Percentiles rank a stretch among this genome's conserved stretches.
phyloP scores from a whole-genome alignment of 1,139 yeast genomes.

The Lodderomyces pseudojiufengensis region DNA sequence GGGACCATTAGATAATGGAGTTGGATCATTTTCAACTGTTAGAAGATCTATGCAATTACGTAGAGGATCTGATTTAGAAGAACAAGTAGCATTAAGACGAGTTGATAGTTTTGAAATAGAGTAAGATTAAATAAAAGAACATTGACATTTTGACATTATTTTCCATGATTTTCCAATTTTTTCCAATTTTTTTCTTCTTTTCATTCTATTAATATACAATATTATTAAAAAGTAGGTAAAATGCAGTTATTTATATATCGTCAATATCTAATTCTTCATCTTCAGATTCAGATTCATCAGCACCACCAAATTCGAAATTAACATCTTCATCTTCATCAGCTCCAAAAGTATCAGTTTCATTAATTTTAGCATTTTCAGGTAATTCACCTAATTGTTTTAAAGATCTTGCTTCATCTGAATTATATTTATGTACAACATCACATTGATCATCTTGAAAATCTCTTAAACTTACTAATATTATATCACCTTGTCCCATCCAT shows the following conservation, averaged over 20 bases:
- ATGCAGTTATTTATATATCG: slow-evolving; percentile 50
- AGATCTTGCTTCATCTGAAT: slow-evolving; percentile 97
- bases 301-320: slow-evolving; percentile 97
- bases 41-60: slow-evolving; percentile 65
- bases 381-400: slow-evolving; percentile 94
- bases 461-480: slow-evolving; percentile 90
- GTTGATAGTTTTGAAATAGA: slow-evolving; percentile 59
- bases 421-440: slow-evolving; percentile 95
- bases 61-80: slow-evolving; percentile 50
- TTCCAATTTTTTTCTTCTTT: slow-evolving; percentile 1
- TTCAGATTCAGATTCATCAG: slow-evolving; percentile 74
- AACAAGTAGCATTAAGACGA: slow-evolving; percentile 56
- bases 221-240: no score
- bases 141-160: no score
- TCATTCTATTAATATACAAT: neutral
- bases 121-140: slow-evolving; percentile 39
- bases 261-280: slow-evolving; percentile 73
- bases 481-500: slow-evolving; percentile 99
- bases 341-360: slow-evolving; percentile 96
- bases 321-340: slow-evolving; percentile 97
- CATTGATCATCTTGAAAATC: slow-evolving; percentile 98
- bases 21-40: slow-evolving; percentile 65
- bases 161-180: no score
- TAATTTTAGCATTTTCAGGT: slow-evolving; percentile 94
- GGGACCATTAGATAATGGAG: slow-evolving; percentile 80